Evolutionary conservation across 805 yeast genomes (phyloP).

Genomic region (Kluyveromyces dobzhanskii): DNA sequence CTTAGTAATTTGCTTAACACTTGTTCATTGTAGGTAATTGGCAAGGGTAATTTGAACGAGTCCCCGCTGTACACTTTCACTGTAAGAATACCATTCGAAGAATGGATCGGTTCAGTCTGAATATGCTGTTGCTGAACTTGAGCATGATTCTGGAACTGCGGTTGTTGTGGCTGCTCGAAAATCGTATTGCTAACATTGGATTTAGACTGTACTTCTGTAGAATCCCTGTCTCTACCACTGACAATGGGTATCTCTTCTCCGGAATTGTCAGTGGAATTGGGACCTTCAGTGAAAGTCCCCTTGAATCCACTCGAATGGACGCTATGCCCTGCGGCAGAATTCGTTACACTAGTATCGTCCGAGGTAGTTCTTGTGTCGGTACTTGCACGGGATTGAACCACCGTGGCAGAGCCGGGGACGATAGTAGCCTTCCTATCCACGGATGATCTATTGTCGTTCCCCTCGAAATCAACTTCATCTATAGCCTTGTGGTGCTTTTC

Average conservation of each 20-base stretch:
- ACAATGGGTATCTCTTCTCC: neutral
- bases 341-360: neutral
- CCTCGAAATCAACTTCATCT: conserved; percentile 9
- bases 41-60: conserved; percentile 61
- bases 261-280: neutral
- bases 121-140: neutral
- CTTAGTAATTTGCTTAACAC: conserved; percentile 57
- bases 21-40: conserved; percentile 54
- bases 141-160: neutral
- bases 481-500: conserved; percentile 15
- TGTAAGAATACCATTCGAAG: conserved; percentile 55
- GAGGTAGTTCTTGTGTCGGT: neutral
- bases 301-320: neutral
- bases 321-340: neutral
- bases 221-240: neutral
- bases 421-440: conserved; percentile 24
- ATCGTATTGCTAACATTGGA: neutral
- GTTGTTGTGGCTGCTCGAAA: neutral
- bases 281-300: neutral
- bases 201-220: neutral
- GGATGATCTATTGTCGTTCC: conserved; percentile 6
- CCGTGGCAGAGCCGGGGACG: conserved; percentile 11
- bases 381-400: conserved; percentile 4
- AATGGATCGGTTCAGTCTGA: conserved; percentile 4
- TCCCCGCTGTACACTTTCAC: conserved; percentile 68